phyloP scores from a whole-genome alignment of 2,329 filamentous ascomycete genomes.

The Capronia epimyces region DNA sequence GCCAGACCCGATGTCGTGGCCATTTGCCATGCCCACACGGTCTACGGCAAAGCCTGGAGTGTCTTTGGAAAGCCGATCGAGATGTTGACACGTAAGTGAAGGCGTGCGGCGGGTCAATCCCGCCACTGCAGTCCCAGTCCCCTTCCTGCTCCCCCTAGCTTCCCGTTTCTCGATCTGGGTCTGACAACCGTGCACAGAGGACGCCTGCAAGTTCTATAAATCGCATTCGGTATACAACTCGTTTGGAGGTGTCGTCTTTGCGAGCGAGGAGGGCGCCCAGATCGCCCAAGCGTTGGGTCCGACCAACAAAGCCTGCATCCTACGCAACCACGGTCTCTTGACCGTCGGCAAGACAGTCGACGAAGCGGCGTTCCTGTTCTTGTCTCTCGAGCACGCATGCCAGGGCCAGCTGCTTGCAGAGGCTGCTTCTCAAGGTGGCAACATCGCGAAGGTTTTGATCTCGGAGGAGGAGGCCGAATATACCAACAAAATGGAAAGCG shows the following conservation, averaged over 20 bases:
- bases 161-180: neutral
- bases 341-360: constrained; percentile 67
- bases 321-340: constrained; percentile 39
- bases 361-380: constrained; percentile 66
- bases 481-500: constrained; percentile 23
- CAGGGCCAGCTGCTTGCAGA: constrained; percentile 63
- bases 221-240: constrained; percentile 60
- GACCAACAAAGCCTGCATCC: constrained; percentile 25
- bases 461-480: constrained; percentile 38
- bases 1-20: constrained; percentile 60
- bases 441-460: constrained; percentile 48
- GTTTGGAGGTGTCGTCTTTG: constrained; percentile 60
- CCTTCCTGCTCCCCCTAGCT: constrained; percentile 50
- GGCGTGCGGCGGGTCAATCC: no score
- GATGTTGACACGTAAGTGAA: constrained; percentile 40
- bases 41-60: constrained; percentile 61
- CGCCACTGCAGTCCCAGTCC: no score
- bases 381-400: constrained; percentile 62
- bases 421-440: constrained; percentile 51
- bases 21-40: constrained; percentile 62
- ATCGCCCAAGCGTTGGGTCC: constrained; percentile 46
- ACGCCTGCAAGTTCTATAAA: constrained; percentile 36
- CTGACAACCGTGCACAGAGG: constrained; percentile 35
- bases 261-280: constrained; percentile 56
- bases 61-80: constrained; percentile 53